Base-by-base conservation (phyloP, 192 early-diverging fungal genomes). In the Coemansia sp. region DNA sequence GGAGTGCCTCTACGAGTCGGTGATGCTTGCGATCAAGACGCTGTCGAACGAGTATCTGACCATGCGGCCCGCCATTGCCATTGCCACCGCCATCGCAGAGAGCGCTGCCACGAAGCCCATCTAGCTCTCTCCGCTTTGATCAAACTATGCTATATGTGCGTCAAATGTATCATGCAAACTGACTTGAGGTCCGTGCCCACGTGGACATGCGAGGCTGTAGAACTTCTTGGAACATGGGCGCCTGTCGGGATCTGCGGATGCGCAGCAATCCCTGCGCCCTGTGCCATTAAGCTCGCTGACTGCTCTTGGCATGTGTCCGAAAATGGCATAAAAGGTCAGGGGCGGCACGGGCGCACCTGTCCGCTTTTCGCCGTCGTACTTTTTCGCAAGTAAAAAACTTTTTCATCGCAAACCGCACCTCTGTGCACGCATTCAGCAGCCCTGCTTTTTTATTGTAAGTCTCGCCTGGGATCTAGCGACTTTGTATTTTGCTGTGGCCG, bases 21-120 rank as follows among this genome's bases (percentile, higher is more conserved):
- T 78, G 22, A 77, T 83, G 81, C 74, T 83, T 56, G 76, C 71
- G 11, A 73, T 83, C 27, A 77, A 83, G 69, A 60, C 72, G 12
- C 43, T 83, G 59, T 70, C 64, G 42, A 76, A 78, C 69, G 81
- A 83, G 73, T 83, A 83, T 41, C 68, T 82, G 70, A 64, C 73
- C 20, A 81, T 61, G 27, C 68, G 78, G 47, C 73, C 65, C 20
- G 10, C 56, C 6, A 12, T 37, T 20, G 41, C 61, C 11, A 31
- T 24, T 32, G 10, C 56, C 6, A 12, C 40, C 22, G 41, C 61
- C 11, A 31, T 24, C 9, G 27, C 41, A 4, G 31, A n/a, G 11
- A 15, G 35, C 32, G 54, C 12, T 42, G 41, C 3, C 41, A 9
- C 54, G 4, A 57, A 57, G 54, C 54, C 54, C 31, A 57, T 19